Conservation (phyloP, 169 alveolate species). For the Plasmodium sp. region DNA sequence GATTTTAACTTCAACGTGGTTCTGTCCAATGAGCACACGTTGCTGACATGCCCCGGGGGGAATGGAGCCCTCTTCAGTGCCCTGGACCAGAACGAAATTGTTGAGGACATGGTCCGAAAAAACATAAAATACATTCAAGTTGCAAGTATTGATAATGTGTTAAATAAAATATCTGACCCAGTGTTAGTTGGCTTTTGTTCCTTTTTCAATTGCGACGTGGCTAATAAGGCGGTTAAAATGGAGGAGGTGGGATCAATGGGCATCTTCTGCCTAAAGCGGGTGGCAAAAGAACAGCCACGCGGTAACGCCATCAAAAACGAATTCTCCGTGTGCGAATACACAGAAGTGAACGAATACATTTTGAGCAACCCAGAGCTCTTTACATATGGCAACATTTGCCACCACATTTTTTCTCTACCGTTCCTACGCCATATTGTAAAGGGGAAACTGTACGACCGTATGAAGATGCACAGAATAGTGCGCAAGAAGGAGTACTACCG, state of each 20-base stretch:
- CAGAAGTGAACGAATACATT: slow-evolving; percentile 33
- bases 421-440: slow-evolving; percentile 76
- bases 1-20: slow-evolving; percentile 36
- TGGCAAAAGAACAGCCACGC: neutral
- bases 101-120: slow-evolving; percentile 37
- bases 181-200: slow-evolving; percentile 47
- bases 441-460: slow-evolving; percentile 57
- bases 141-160: slow-evolving; percentile 67
- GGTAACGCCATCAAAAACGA: neutral
- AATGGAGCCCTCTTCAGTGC: slow-evolving; percentile 82
- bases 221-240: slow-evolving; percentile 50
- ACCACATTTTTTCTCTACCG: slow-evolving; percentile 78
- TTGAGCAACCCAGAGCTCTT: slow-evolving; percentile 32
- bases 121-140: slow-evolving; percentile 48
- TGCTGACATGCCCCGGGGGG: slow-evolving; percentile 77
- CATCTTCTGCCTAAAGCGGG: slow-evolving; percentile 29
- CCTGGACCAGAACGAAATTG: slow-evolving; percentile 46
- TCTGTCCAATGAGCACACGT: neutral
- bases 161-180: slow-evolving; percentile 74
- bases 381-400: slow-evolving; percentile 83
- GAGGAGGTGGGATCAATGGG: slow-evolving; percentile 38
- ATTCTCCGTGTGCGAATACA: slow-evolving; percentile 70
- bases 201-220: slow-evolving; percentile 44
- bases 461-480: slow-evolving; percentile 78
- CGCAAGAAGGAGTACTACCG: slow-evolving; percentile 32